Evolutionary conservation across 805 yeast genomes (phyloP), one percentile per base, ranked within the genome.

Genomic region (Zygosaccharomyces lentus): DNA sequence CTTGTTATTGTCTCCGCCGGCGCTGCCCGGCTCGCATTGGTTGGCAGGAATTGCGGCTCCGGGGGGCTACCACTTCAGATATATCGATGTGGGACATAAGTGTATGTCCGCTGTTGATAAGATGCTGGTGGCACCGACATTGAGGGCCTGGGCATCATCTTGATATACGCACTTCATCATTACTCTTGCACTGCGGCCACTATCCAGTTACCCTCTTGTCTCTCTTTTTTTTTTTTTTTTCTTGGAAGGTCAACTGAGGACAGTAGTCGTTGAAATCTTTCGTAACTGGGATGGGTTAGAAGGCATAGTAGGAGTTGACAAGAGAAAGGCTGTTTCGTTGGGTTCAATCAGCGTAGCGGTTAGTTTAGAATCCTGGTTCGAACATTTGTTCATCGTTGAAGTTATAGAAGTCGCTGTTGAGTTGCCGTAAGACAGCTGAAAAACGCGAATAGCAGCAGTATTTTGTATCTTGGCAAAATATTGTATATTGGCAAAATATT

Each of bases 201-300:
- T 12, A 25, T 27, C 17, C 38, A 16, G 46, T 43, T 43, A 43
- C 46, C 46, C 46, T 37, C 46, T 43, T 41, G 25, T 36, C 24
- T 7, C 12, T 19, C 27, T 37, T 43, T 43, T 43, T 43, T 43
- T 17, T 31, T 34, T 23, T 25, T 32, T 34, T 27, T 25, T 13
- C 41, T 25, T 43, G 27, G n/a, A 34, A 41, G 21, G n/a, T 29
- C 32, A 29, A 29, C 32, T 29, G 32, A 29, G 30, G 12, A 23
- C n/a, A n/a, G 9, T 13, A 37, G 31, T 9, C 5, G 9, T 21
- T 38, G 23, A 25, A 23, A 26, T 15, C 13, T 38, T n/a, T 21
- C 19, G 21, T 29, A 25, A 24, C 24, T 9, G 13, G 32, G 42
- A 26, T 15, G n/a, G 9, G n/a, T 21, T 17, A 29, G 32, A 29